phyloP scores from a whole-genome alignment of 2,329 filamentous ascomycete genomes.

The Truncatella angustata region DNA sequence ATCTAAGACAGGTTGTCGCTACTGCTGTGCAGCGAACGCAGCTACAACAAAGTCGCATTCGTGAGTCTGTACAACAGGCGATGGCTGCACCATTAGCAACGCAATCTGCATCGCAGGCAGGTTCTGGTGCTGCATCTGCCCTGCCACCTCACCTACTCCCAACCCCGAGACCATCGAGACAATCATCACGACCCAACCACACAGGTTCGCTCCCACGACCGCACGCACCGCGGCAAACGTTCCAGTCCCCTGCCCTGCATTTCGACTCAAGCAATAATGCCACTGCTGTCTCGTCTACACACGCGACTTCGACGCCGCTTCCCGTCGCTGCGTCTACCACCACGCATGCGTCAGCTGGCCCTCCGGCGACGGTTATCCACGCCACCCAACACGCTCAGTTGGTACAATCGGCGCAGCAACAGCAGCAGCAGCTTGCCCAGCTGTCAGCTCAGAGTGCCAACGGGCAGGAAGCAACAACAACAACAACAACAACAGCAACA shows the following conservation, averaged over 20 bases:
- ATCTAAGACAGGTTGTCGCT: constrained; percentile 49
- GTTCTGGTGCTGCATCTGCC: not conserved
- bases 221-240: not conserved
- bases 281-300: not conserved
- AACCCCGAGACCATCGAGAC: not conserved
- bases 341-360: constrained; percentile 3
- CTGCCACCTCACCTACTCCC: not conserved
- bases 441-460: constrained; percentile 31
- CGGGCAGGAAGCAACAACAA: too few species aligned
- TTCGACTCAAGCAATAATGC: not conserved
- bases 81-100: not conserved
- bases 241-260: constrained; percentile 1
- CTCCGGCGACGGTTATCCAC: not conserved
- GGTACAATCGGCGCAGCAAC: constrained; percentile 8
- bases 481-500: too few species aligned
- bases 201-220: not conserved
- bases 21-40: constrained; percentile 45
- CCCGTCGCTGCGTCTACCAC: constrained; percentile 9
- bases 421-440: constrained; percentile 18
- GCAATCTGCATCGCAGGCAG: not conserved
- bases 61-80: constrained; percentile 24
- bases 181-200: not conserved
- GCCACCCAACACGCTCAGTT: not conserved
- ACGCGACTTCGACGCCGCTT: constrained; percentile 11
- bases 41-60: constrained; percentile 37